Evolutionary conservation across 1,284 basidiomycete genomes (phyloP).

Genomic region (Kalmanozyma brasiliensis): DNA sequence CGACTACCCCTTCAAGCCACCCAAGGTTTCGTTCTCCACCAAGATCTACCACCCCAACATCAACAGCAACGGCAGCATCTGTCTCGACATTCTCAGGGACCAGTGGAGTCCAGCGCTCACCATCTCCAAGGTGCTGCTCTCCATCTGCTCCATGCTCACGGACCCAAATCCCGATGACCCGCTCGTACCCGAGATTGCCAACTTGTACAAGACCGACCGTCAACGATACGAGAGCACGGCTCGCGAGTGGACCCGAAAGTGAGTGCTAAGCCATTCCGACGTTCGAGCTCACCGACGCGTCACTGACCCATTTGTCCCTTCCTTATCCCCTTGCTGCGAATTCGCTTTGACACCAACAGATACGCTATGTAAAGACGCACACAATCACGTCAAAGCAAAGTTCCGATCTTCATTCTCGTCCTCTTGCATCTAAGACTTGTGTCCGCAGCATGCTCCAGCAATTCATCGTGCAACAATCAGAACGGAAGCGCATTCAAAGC

Average conservation of each 20-base stretch:
- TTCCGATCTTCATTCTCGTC: neutral
- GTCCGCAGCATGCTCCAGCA: conserved; percentile 30
- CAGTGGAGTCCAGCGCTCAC: conserved; percentile 85
- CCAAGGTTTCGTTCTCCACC: conserved; percentile 98
- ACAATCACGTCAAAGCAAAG: conserved; percentile 15
- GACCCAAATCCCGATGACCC: conserved; percentile 68
- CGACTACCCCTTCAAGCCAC: conserved; percentile 74
- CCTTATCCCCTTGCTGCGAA: too few species aligned
- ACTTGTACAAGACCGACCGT: conserved; percentile 67
- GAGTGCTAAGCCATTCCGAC: conserved; percentile 20
- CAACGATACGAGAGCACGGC: conserved; percentile 67
- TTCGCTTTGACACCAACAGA: too few species aligned
- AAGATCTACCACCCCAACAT: conserved; percentile 94
- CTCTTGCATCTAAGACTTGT: conserved; percentile 32
- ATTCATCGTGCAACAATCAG: conserved; percentile 30
- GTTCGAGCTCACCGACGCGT: too few species aligned
- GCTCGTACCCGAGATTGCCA: conserved; percentile 67
- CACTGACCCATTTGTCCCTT: conserved; percentile 2
- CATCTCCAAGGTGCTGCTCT: conserved; percentile 80
- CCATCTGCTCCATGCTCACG: conserved; percentile 67
- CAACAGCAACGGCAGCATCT: conserved; percentile 98
- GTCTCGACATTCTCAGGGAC: conserved; percentile 95
- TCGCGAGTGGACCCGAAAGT: conserved; percentile 68
- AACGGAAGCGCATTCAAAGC: too few species aligned
- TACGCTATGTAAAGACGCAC: conserved; percentile 45